Evolutionary conservation across 2,329 filamentous ascomycete genomes (phyloP), one percentile per base, ranked within the genome.

Genomic region (Xylariaceae sp.): DNA sequence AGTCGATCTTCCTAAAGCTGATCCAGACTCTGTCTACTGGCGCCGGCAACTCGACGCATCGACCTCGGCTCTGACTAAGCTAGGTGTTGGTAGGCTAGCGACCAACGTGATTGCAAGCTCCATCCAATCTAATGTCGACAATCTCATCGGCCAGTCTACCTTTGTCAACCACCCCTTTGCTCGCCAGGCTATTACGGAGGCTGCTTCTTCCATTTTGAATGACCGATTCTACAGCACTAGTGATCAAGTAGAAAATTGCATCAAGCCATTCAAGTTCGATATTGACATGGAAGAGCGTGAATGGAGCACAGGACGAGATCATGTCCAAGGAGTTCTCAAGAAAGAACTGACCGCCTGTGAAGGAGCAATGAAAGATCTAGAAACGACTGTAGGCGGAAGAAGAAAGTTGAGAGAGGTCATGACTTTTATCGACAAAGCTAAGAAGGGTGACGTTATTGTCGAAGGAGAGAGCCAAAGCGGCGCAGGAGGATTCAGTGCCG

Each of bases 201-300:
- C 93, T 1, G 89, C 90, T 2, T 86, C 88, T 0, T 86, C 82
- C 21, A 97, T 98, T 42, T 71, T 98, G 11, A 93, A 93, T 54
- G 93, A 98, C 60, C 79, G 92, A 12, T 95, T 95, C 53, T 97
- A 96, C 69, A 93, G 92, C 67, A 98, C 94, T 1, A 93, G 88
- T 52, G 94, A 98, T 60, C 93, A 97, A 68, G 88, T 98, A 1
- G 93, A 98, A 67, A 97, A 97, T 63, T 98, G 92, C 64, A 94
- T 98, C 68, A 98, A 98, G 67, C 93, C 94, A 0, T 98, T 92
- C 74, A 98, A 98, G 64, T 97, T 92, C 56, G 90, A 96, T 52
- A 95, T 98, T 47, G 93, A 98, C 58, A 83, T 98, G 36, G 89
- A 95, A 60, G 87, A 91, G 32, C 76, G 82, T 6, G 94, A 98